These are phyloP conservation scores for Cutaneotrichosporon cyanovorans DNA, from an alignment of 1,284 basidiomycete species.

Conservation along the genomic window DNA sequence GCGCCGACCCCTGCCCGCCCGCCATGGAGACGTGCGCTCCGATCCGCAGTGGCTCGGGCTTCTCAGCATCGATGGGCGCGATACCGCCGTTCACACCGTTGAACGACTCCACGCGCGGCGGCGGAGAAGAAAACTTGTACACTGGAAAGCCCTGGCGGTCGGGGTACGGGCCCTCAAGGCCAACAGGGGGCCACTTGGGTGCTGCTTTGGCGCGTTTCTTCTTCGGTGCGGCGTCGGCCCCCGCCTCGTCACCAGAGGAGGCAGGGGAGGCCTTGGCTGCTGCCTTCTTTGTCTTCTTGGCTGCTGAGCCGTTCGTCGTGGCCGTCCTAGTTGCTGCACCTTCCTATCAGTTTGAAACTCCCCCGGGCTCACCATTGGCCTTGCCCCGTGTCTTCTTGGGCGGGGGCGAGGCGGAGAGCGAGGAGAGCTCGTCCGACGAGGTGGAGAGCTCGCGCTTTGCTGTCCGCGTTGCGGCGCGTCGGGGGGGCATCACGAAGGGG, in stretches of 20 bases:
- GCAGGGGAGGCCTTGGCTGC: no score
- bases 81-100: conserved; percentile 19
- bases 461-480: no score
- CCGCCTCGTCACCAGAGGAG: background rate
- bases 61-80: conserved; percentile 10
- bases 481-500: no score
- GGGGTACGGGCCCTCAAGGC: conserved; percentile 35
- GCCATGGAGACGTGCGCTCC: conserved; percentile 76
- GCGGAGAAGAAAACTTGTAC: conserved; percentile 19
- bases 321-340: no score
- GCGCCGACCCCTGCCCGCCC: conserved; percentile 67
- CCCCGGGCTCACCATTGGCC: no score
- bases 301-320: no score
- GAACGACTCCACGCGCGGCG: background rate
- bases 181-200: conserved; percentile 31
- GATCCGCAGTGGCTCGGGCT: conserved; percentile 42
- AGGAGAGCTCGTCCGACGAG: no score
- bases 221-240: background rate
- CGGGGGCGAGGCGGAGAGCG: no score
- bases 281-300: no score
- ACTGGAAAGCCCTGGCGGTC: conserved; percentile 32
- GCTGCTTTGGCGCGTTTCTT: conserved; percentile 7
- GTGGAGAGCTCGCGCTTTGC: no score
- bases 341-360: no score
- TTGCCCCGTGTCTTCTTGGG: no score